Evolutionary conservation across 1,284 basidiomycete genomes (phyloP).

Genomic region (Exobasidium rhododendri): DNA sequence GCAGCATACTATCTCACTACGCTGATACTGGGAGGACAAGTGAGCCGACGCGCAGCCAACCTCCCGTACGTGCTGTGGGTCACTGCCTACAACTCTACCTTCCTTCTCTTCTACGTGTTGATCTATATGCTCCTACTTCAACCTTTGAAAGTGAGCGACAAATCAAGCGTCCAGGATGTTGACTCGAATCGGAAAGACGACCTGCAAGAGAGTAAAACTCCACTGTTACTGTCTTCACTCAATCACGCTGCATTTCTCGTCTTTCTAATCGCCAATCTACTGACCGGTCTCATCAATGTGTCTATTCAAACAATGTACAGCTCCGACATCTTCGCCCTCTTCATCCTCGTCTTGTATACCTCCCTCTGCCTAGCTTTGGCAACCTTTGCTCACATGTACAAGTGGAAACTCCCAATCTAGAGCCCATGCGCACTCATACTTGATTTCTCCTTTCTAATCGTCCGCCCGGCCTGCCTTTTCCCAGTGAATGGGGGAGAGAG

Average conservation of each 20-base stretch:
- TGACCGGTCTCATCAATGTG: slow-evolving; percentile 82
- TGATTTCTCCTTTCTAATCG: no score
- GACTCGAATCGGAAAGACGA: background rate
- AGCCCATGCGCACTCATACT: background rate
- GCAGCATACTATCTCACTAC: slow-evolving; percentile 58
- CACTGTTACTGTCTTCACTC: slow-evolving; percentile 71
- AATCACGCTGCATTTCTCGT: slow-evolving; percentile 76
- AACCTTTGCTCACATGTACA: slow-evolving; percentile 9
- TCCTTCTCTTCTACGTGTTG: slow-evolving; percentile 75
- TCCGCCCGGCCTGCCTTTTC: no score
- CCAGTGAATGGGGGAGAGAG: no score
- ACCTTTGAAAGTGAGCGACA: background rate
- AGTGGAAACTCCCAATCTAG: slow-evolving; percentile 24
- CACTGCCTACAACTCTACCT: slow-evolving; percentile 80
- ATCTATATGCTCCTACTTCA: slow-evolving; percentile 69
- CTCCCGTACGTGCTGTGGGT: slow-evolving; percentile 85
- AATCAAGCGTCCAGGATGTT: background rate
- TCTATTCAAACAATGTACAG: slow-evolving; percentile 78
- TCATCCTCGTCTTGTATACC: slow-evolving; percentile 67
- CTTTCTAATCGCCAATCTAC: slow-evolving; percentile 81
- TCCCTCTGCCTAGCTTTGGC: slow-evolving; percentile 60
- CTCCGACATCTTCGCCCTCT: slow-evolving; percentile 63
- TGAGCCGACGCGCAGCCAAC: slow-evolving; percentile 59
- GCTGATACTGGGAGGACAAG: background rate
- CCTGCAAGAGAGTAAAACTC: slow-evolving; percentile 36